Conservation (phyloP, 2,329 filamentous ascomycete species). For the Exophiala lecanii-corni region DNA sequence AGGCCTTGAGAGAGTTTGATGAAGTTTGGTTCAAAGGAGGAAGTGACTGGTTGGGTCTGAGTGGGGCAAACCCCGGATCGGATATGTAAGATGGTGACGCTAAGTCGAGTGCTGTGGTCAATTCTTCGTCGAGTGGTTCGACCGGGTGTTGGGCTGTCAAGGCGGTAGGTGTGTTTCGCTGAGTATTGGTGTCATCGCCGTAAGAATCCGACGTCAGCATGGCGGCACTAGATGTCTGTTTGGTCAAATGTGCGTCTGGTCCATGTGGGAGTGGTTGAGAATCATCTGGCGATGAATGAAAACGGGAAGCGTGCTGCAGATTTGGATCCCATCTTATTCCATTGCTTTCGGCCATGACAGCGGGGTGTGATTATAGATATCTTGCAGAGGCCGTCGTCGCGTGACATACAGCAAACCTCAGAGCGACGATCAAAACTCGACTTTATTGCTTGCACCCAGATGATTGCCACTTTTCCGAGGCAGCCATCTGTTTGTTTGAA, state of each 20-base stretch:
- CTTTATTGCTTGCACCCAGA: too few species aligned
- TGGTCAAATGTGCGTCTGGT: background rate
- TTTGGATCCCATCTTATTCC: slow-evolving; percentile 22
- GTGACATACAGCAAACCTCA: slow-evolving; percentile 18
- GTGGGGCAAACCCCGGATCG: slow-evolving; percentile 6
- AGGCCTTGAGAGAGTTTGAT: slow-evolving; percentile 17
- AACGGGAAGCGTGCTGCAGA: slow-evolving; percentile 8
- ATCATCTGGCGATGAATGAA: background rate
- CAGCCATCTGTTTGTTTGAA: background rate
- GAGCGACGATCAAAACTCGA: slow-evolving; percentile 1
- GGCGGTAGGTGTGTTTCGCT: slow-evolving; percentile 20
- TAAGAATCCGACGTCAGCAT: slow-evolving; percentile 3
- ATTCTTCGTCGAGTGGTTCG: slow-evolving; percentile 16
- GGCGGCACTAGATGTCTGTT: slow-evolving; percentile 1
- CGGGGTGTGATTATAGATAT: background rate
- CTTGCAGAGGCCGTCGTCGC: slow-evolving; percentile 2
- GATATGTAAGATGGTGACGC: slow-evolving; percentile 3
- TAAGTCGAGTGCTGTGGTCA: slow-evolving; percentile 5
- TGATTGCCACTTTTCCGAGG: too few species aligned
- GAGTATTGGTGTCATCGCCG: slow-evolving; percentile 15
- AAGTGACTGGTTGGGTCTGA: slow-evolving; percentile 9
- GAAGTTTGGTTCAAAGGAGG: slow-evolving; percentile 17
- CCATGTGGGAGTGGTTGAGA: background rate
- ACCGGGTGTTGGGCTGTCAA: slow-evolving; percentile 11
- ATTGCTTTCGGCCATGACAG: slow-evolving; percentile 17